Evolutionary conservation across 495 filamentous ascomycete genomes (phyloP).

Genomic region (Penicillium coprophilum): DNA sequence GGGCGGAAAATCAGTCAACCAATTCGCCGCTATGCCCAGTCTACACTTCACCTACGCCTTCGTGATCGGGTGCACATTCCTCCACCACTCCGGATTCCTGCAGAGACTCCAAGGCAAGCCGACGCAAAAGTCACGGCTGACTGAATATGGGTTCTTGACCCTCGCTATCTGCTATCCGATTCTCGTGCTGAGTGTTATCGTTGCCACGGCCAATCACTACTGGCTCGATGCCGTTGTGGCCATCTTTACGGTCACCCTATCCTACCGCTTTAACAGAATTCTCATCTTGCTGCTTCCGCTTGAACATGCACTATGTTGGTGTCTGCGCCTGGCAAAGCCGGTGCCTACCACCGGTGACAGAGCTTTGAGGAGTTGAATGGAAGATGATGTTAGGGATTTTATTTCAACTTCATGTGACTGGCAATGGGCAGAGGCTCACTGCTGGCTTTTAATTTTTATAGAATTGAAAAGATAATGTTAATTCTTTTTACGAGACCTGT

Average conservation of each 20-base stretch:
- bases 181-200: slow-evolving; percentile 59
- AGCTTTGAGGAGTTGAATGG: not conserved
- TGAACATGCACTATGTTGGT: slow-evolving; percentile 57
- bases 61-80: slow-evolving; percentile 57
- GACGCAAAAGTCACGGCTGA: slow-evolving; percentile 34
- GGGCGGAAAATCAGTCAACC: slow-evolving; percentile 56
- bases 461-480: too few relatives aligned
- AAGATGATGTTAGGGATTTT: too few relatives aligned
- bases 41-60: slow-evolving; percentile 63
- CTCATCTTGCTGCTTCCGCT: slow-evolving; percentile 56
- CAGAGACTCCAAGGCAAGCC: slow-evolving; percentile 40
- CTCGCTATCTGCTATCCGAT: slow-evolving; percentile 56
- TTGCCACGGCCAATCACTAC: slow-evolving; percentile 68
- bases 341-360: slow-evolving; percentile 52
- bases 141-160: slow-evolving; percentile 44
- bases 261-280: slow-evolving; percentile 51
- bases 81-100: slow-evolving; percentile 59
- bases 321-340: slow-evolving; percentile 57
- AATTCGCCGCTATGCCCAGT: slow-evolving; percentile 58
- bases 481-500: too few relatives aligned
- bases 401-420: too few relatives aligned
- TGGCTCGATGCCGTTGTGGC: slow-evolving; percentile 61
- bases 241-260: slow-evolving; percentile 50
- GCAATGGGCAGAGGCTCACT: too few relatives aligned
- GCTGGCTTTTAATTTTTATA: too few relatives aligned